These are phyloP conservation scores for Dactylellina sp. DNA, from an alignment of 2,329 filamentous ascomycete genomes.

Conservation along the genomic window DNA sequence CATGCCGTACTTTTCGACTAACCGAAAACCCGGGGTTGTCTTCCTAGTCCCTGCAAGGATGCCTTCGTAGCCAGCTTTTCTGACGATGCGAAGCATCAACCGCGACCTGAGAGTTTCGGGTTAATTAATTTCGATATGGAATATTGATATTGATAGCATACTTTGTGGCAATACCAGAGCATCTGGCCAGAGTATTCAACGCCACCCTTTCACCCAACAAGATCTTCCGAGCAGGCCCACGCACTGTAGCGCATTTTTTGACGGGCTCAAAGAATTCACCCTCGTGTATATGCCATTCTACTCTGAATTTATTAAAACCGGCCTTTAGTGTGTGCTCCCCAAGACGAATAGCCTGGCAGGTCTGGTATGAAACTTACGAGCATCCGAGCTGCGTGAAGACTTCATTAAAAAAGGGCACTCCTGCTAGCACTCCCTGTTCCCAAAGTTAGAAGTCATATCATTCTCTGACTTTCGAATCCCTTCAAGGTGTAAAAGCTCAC, in stretches of 20 bases:
- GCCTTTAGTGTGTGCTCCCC: slow-evolving; percentile 3
- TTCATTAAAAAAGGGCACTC: slow-evolving; percentile 94
- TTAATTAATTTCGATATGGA: not conserved
- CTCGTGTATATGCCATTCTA: slow-evolving; percentile 87
- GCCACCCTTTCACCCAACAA: slow-evolving; percentile 94
- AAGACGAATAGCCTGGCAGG: slow-evolving; percentile 10
- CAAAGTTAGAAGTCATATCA: slow-evolving; percentile 1
- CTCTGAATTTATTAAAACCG: slow-evolving; percentile 63
- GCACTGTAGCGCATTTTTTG: slow-evolving; percentile 82
- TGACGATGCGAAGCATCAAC: slow-evolving; percentile 70
- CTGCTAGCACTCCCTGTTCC: slow-evolving; percentile 80
- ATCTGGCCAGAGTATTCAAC: slow-evolving; percentile 88
- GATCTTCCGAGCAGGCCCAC: slow-evolving; percentile 82
- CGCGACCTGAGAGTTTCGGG: slow-evolving; percentile 65
- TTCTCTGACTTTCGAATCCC: slow-evolving; percentile 20
- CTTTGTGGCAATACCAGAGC: slow-evolving; percentile 86
- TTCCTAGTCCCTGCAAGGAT: slow-evolving; percentile 94
- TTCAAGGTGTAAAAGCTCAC: slow-evolving; percentile 59
- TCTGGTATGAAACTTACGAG: slow-evolving; percentile 67
- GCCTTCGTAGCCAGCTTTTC: slow-evolving; percentile 79
- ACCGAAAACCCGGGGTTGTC: slow-evolving; percentile 92
- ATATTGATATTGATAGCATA: slow-evolving; percentile 55
- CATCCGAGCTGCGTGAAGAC: slow-evolving; percentile 91
- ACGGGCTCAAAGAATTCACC: slow-evolving; percentile 74
- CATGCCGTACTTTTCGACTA: slow-evolving; percentile 99